Evolutionary conservation across 1,284 basidiomycete species (phyloP).

Genomic region (Hypsizygus ulmarius): DNA sequence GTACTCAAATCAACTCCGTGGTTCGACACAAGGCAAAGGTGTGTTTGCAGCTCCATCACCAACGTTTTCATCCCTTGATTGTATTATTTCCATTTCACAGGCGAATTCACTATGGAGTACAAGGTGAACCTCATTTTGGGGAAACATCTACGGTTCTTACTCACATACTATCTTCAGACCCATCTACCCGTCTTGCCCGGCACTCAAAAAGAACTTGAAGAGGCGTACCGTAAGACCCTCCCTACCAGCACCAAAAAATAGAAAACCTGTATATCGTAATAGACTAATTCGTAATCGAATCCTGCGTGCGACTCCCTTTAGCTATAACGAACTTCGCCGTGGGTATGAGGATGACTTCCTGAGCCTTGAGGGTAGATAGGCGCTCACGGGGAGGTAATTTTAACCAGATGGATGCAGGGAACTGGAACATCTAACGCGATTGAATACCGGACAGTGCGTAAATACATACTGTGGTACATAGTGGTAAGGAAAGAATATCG

Average conservation of each 20-base stretch:
- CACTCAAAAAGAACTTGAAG: slow-evolving; percentile 81
- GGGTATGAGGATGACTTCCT: no score
- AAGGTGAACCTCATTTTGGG: slow-evolving; percentile 51
- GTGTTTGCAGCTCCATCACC: slow-evolving; percentile 19
- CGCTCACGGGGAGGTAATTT: no score
- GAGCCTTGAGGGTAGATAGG: no score
- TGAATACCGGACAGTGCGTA: no score
- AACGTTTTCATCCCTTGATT: not conserved
- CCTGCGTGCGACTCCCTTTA: no score
- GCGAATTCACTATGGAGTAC: slow-evolving; percentile 96
- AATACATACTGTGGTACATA: no score
- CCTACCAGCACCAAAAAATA: slow-evolving; percentile 50
- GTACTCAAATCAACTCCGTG: slow-evolving; percentile 89
- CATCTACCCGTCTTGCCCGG: slow-evolving; percentile 89
- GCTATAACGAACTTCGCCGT: no score
- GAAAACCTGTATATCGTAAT: slow-evolving; percentile 21
- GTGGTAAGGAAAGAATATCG: no score
- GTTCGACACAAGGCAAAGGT: slow-evolving; percentile 95
- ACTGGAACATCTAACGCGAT: no score
- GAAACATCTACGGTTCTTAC: slow-evolving; percentile 2
- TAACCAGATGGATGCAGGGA: no score
- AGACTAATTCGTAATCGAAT: no score
- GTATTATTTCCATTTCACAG: slow-evolving; percentile 25
- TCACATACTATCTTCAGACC: slow-evolving; percentile 37
- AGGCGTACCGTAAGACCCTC: slow-evolving; percentile 59